Evolutionary conservation across 352 stramenopile genomes (phyloP).

Genomic region (Phytophthora hybrid): DNA sequence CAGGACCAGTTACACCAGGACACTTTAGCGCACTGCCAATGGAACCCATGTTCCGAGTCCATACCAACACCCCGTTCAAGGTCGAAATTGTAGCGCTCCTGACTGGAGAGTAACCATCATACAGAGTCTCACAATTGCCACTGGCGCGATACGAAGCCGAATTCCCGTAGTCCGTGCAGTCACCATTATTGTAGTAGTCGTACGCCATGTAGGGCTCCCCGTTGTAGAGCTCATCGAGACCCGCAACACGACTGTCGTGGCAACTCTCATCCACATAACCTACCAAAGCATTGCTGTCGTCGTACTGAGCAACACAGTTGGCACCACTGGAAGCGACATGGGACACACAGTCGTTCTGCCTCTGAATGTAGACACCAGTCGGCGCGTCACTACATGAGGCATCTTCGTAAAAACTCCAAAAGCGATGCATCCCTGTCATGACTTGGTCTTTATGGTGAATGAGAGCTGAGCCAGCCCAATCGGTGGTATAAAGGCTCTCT

Average conservation of each 20-base stretch:
- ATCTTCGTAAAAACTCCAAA: constrained; percentile 23
- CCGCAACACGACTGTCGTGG: background rate
- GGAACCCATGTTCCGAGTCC: constrained; percentile 1
- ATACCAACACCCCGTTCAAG: background rate
- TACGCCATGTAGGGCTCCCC: constrained; percentile 15
- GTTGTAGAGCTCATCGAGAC: constrained; percentile 10
- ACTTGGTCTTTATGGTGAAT: background rate
- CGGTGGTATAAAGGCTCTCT: background rate
- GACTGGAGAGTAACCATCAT: background rate
- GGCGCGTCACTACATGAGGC: constrained; percentile 6
- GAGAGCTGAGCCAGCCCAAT: background rate
- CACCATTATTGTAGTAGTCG: constrained; percentile 7
- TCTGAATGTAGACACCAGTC: constrained; percentile 7
- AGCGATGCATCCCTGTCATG: constrained; percentile 9
- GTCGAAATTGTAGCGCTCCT: constrained; percentile 10
- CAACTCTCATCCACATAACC: constrained; percentile 16
- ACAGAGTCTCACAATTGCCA: constrained; percentile 3
- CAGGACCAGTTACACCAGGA: background rate
- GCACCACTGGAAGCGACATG: background rate
- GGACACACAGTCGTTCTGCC: background rate
- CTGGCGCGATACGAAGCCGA: constrained; percentile 8
- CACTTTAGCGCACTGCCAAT: constrained; percentile 3
- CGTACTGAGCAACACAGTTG: background rate
- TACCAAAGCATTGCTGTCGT: background rate
- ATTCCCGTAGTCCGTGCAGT: constrained; percentile 5